phyloP scores from a whole-genome alignment of 257 asterid genomes.

The Gentiana macrophylla region DNA sequence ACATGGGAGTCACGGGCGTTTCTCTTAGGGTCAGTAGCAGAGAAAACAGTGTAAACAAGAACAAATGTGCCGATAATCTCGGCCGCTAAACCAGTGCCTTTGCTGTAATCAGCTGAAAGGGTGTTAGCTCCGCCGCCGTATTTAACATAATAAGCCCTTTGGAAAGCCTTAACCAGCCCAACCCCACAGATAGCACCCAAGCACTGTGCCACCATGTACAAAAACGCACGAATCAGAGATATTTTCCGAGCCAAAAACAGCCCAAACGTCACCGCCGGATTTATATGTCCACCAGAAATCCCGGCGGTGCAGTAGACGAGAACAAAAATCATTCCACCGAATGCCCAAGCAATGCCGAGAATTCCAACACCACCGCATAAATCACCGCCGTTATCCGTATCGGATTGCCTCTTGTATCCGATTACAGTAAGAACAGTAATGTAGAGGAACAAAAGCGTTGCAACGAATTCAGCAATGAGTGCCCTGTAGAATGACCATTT shows the following conservation, averaged over 20 bases:
- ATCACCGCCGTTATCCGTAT: slow-evolving; percentile 15
- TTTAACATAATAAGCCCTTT: slow-evolving; percentile 28
- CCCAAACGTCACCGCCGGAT: slow-evolving; percentile 69
- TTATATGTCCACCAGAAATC: slow-evolving; percentile 73
- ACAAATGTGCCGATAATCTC: slow-evolving; percentile 68
- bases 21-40: slow-evolving; percentile 72
- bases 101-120: slow-evolving; percentile 37
- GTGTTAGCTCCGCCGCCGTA: slow-evolving; percentile 60
- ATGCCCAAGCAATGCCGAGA: slow-evolving; percentile 82
- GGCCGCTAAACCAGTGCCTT: slow-evolving; percentile 63
- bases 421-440: slow-evolving; percentile 60
- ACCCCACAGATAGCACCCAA: slow-evolving; percentile 67
- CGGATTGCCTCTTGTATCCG: slow-evolving; percentile 58
- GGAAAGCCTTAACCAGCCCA: slow-evolving; percentile 65
- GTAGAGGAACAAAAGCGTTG: slow-evolving; percentile 58
- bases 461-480: slow-evolving; percentile 57
- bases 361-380: slow-evolving; percentile 73
- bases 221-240: slow-evolving; percentile 40
- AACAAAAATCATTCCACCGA: slow-evolving; percentile 75
- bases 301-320: slow-evolving; percentile 87
- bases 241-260: slow-evolving; percentile 57
- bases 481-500: slow-evolving; percentile 72
- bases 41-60: slow-evolving; percentile 65
- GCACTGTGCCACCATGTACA: slow-evolving; percentile 66
- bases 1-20: slow-evolving; percentile 69